Conservation (phyloP, 2,329 filamentous ascomycete species). For the Apiospora pterosperma region DNA sequence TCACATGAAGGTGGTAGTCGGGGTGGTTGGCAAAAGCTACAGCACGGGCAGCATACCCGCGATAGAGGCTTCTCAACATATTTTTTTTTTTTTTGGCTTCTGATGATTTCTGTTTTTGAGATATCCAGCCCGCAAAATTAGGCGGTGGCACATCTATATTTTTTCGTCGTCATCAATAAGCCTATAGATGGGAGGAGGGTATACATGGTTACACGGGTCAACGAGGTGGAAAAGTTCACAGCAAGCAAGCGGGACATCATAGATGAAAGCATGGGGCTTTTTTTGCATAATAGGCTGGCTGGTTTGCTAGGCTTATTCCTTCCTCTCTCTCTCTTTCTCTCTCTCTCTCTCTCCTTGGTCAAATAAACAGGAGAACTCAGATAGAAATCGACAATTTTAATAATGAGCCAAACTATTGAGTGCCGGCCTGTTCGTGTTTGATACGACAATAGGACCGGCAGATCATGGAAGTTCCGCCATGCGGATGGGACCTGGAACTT, state of each 20-base stretch:
- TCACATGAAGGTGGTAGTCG: background rate
- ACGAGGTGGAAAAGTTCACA: background rate
- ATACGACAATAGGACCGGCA: too few species aligned
- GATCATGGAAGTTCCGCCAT: too few species aligned
- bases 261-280: background rate
- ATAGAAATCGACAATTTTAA: constrained; percentile 2
- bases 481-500: too few species aligned
- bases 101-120: constrained; percentile 3
- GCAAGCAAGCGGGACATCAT: background rate
- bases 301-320: background rate
- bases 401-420: background rate
- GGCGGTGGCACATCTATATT: background rate
- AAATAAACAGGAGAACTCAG: background rate
- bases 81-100: constrained; percentile 1
- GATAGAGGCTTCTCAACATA: background rate
- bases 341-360: background rate
- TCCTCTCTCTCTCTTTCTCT: background rate
- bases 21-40: background rate
- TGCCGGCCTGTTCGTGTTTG: too few species aligned
- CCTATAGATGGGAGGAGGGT: background rate
- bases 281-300: background rate
- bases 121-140: background rate
- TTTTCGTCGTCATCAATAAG: background rate
- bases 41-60: background rate
- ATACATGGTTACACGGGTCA: background rate